Evolutionary conservation across 106 monocot genomes (phyloP), one percentile per base, ranked within the genome.

Genomic region (Phalaenopsis equestris): DNA sequence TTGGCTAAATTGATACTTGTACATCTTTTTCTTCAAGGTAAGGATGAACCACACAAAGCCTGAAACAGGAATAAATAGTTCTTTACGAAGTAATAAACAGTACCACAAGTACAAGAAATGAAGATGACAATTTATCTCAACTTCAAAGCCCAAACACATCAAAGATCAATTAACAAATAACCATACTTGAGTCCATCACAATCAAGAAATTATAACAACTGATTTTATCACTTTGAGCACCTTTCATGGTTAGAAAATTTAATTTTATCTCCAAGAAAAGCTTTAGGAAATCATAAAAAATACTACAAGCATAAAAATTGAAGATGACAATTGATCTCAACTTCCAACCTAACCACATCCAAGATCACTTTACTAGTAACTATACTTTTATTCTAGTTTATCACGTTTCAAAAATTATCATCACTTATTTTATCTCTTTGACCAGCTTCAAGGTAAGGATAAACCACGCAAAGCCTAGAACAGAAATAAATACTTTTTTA

Each of bases 1-100:
- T 78, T 92, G 92, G 47, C 92, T 82, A 77, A 92, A 92, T 75
- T 92, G 92, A 81, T 92, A 92, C 83, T 92, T 92, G 83, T 92
- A 92, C 76, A 80, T 87, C 84, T 87, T 98, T 80, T 98, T 98
- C 89, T 98, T 98, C 49, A 98, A 78, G 41, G 98, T 92, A 55
- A 98, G 80, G 85, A 98, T 98, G 72, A 94, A 94, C 94, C 92
- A 98, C 14, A 94, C 87, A 76, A 98, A 98, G 74, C 98, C 98
- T 98, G 61, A 43, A 30, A 36, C 57, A 58, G 21, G 49, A 78
- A 79, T 8, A 72, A 55, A 57, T 19, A 81, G 10, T 10, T 37
- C 30, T 41, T 38, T 52, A 55, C 19, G 41, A 58, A 78, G 9
- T 18, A 19, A 78, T 41, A 3, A 77, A 77, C 24, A 49, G 36